Base-by-base conservation (phyloP, 106 monocot genomes). In the Allium fistulosum region DNA sequence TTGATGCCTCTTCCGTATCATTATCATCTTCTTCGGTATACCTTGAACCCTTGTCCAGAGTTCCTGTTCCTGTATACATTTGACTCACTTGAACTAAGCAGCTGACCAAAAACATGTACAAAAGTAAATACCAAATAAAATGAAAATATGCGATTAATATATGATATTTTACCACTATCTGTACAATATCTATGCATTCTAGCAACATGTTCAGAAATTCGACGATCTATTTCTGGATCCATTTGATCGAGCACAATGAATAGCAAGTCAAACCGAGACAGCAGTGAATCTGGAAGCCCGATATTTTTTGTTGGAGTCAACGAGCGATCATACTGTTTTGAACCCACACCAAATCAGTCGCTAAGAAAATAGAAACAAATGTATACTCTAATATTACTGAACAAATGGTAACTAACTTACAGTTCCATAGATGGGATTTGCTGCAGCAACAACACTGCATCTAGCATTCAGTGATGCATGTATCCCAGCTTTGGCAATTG, bases 211-310 rank as follows among this genome's bases (percentile, higher is more conserved):
- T 99, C 90, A 53, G 99, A 74, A 79, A 99, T 99, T 26, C 78
- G 84, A 49, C 90, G 82, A 14, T 99, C 99, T 72, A 93, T 90
- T 72, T 87, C 90, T 74, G 99, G 90, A 72, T 99, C 90, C 99
- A 99, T 99, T 90, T 99, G 99, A 85, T 99, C 99, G 58, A 99
- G 92, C 59, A 99, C 99, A 67, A 99, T 99, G 74, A 99, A 99
- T 13, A 99, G 79, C 68, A 99, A 79, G 69, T 99, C 99, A 69
- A 99, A 99, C 68, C 99, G 99, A 53, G 99, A 99, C 62, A 99
- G 93, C 75, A 99, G 76, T 17, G 99, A 99, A 81, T 99, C 99
- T 62, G 99, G 99, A 78, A 99, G 89, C 5, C 99, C 99, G 68
- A 99, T 99, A 62, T 99, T 99, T 71, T 99, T 99, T 56, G 93